Conservation (phyloP, 2,329 filamentous ascomycete genomes). For the Arthrobotrys conoides region DNA sequence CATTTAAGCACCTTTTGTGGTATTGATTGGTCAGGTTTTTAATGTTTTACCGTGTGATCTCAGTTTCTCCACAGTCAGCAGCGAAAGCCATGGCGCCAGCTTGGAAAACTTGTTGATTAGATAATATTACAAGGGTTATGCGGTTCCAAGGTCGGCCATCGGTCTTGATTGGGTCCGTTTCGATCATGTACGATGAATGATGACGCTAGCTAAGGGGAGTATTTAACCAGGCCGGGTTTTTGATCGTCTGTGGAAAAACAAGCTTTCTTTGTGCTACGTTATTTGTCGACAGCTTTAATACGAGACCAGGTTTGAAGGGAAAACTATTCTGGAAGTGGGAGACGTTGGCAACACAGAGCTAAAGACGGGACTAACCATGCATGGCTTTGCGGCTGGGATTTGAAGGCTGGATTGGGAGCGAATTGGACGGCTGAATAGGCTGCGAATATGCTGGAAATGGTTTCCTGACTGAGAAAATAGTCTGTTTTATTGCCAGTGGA, state of each 20-base stretch:
- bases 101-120: not conserved
- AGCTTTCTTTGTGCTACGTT: slow-evolving; percentile 25
- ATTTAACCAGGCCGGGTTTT: not conserved
- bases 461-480: not conserved
- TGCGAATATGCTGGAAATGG: not conserved
- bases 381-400: not conserved
- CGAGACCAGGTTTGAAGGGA: too few relatives aligned
- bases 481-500: not conserved
- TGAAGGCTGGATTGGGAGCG: not conserved
- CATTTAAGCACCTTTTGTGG: not conserved
- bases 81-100: slow-evolving; percentile 1
- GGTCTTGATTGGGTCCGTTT: not conserved
- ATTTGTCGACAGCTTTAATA: too few relatives aligned
- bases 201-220: not conserved
- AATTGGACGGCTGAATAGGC: not conserved
- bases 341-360: not conserved
- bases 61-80: slow-evolving; percentile 20
- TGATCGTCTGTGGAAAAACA: not conserved
- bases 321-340: not conserved
- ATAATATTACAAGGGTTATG: not conserved
- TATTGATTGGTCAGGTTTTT: not conserved
- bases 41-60: not conserved
- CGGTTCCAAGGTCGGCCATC: slow-evolving; percentile 2
- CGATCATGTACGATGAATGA: too few relatives aligned
- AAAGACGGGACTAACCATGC: not conserved